These are phyloP conservation scores for Colletotrichum graminicola DNA, from an alignment of 2,329 filamentous ascomycete genomes.

Conservation along the genomic window DNA sequence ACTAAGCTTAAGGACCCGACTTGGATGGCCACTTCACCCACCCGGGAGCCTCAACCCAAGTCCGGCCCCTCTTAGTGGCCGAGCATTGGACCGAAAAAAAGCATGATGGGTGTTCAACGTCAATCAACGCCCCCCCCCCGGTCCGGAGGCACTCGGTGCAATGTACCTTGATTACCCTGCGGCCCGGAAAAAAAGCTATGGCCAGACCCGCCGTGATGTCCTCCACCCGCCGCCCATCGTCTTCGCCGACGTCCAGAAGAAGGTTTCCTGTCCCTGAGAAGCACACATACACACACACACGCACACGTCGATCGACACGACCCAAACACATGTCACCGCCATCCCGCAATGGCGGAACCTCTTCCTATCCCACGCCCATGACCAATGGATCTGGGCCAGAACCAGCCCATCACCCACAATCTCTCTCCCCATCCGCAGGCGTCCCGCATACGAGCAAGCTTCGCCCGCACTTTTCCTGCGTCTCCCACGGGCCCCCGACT, in stretches of 20 bases:
- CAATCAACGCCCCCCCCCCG: background rate
- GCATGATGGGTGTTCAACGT: slow-evolving; percentile 19
- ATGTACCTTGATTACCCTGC: slow-evolving; percentile 7
- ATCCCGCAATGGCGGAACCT: slow-evolving; percentile 17
- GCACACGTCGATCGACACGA: background rate
- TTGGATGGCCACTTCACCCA: background rate
- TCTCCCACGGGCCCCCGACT: slow-evolving; percentile 41
- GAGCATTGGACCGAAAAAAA: slow-evolving; percentile 38
- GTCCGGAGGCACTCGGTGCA: slow-evolving; percentile 18
- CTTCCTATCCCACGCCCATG: background rate
- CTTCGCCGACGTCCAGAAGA: background rate
- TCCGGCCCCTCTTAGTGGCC: slow-evolving; percentile 38
- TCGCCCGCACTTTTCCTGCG: slow-evolving; percentile 32
- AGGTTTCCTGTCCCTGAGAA: background rate
- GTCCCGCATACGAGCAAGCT: slow-evolving; percentile 2
- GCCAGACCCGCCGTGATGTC: background rate
- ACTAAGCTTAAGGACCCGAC: slow-evolving; percentile 23
- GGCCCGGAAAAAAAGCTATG: slow-evolving; percentile 4
- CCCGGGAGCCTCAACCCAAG: slow-evolving; percentile 15
- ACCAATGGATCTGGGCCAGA: background rate
- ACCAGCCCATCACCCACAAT: slow-evolving; percentile 24
- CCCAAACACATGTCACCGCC: background rate
- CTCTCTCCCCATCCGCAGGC: slow-evolving; percentile 18
- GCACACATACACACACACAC: background rate
- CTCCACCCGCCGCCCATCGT: background rate